These are phyloP conservation scores for Ustilago lituana DNA, from an alignment of 1,284 basidiomycete species.

Conservation along the genomic window DNA sequence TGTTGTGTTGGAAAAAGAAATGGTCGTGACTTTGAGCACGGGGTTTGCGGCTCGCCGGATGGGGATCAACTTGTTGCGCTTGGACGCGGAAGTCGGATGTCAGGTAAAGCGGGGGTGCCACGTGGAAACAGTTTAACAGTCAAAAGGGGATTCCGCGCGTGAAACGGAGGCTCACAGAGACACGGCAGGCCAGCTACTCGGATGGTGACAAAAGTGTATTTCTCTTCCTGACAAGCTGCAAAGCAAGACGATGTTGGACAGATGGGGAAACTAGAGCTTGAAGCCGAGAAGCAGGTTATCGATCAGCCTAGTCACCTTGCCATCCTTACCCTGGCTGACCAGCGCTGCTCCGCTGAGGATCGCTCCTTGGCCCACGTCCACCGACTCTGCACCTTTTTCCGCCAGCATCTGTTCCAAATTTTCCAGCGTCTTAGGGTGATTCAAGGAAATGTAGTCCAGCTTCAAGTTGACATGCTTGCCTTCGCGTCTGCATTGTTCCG, in stretches of 20 bases:
- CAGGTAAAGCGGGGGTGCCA: slow-evolving; percentile 5
- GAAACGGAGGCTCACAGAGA: too few relatives aligned
- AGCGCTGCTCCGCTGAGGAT: slow-evolving; percentile 89
- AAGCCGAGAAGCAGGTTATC: slow-evolving; percentile 87
- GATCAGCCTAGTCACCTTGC: slow-evolving; percentile 84
- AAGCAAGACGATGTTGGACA: too few relatives aligned
- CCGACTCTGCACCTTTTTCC: slow-evolving; percentile 53
- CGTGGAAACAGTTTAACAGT: too few relatives aligned
- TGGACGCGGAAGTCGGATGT: slow-evolving; percentile 6
- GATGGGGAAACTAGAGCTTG: slow-evolving; percentile 16
- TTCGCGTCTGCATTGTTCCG: slow-evolving; percentile 5
- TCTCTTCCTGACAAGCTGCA: too few relatives aligned
- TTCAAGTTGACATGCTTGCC: slow-evolving; percentile 69
- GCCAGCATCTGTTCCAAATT: slow-evolving; percentile 68
- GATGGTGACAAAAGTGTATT: too few relatives aligned
- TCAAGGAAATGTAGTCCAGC: slow-evolving; percentile 89
- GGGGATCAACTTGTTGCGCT: too few relatives aligned
- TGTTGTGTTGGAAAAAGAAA: neutral
- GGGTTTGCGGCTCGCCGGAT: neutral
- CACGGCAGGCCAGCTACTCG: too few relatives aligned
- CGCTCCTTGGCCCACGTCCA: slow-evolving; percentile 70
- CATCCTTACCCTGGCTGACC: slow-evolving; percentile 69
- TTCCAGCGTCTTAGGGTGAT: slow-evolving; percentile 78
- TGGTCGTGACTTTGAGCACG: slow-evolving; percentile 6
- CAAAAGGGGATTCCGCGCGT: too few relatives aligned